Evolutionary conservation across 1,284 basidiomycete genomes (phyloP), one percentile per base, ranked within the genome.

Genomic region (Malassezia sp.): DNA sequence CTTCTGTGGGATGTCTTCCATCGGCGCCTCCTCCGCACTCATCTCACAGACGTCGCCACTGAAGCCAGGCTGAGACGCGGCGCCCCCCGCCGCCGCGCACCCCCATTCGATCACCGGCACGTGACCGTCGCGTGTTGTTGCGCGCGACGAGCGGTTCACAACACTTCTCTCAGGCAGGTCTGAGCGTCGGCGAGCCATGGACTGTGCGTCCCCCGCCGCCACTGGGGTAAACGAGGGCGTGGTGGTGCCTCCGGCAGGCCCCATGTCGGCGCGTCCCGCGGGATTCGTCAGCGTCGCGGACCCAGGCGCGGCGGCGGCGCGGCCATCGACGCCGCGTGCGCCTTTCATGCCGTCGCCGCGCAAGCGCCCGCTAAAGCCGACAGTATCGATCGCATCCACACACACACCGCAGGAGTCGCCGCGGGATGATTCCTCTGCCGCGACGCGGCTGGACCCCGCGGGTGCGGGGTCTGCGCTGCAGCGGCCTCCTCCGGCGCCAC

Each of bases 1-100:
- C 39, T 70, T 66, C 18, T 56, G 49, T 12, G 63, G 62, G 11
- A 67, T 41, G 6, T 45, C 37, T 5, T 38, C 48, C 24, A 24
- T 10, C 27, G n/a, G 34, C 31, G 17, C 29, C 20, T 11, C 41
- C 28, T 20, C 42, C 47, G 37, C 28, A 21, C 41, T 45, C 42
- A 44, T 44, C 28, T n/a, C n/a, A n/a, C n/a, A n/a, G n/a, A n/a
- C n/a, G 30, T 35, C 30, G 35, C 29, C 42, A 33, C 35, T 32
- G 21, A 27, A 21, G 8, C 3, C 18, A 26, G 22, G 36, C 36
- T 24, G 24, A 12, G 21, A 36, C 22, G 8, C 15, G 18, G 18
- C 15, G 29, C 12, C 27, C 37, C 31, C 17, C 20, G 45, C 45
- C 38, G 21, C 18, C 14, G 42, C 35, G 42, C 34, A 15, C 42